A percentile compares a stretch with the other conserved stretches of the same genome.
These are phyloP conservation scores for Huntiella omanensis DNA, from an alignment of 2,329 filamentous ascomycete genomes.

Conservation along the genomic window DNA sequence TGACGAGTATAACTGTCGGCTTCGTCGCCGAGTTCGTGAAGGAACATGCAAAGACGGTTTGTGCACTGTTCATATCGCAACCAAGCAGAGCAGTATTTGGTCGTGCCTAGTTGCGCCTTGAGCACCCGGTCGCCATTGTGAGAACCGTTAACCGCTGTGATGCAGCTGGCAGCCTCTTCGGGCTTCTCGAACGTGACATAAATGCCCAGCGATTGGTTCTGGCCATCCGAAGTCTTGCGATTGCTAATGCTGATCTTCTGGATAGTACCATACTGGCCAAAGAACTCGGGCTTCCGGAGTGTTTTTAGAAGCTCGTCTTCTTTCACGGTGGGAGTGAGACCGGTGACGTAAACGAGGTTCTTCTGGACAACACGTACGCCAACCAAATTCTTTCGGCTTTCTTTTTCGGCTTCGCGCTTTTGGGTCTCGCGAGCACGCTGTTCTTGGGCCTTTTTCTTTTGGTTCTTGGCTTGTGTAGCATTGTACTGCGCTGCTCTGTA, in stretches of 20 bases:
- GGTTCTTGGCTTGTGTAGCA: conserved; percentile 68
- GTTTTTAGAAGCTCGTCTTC: conserved; percentile 88
- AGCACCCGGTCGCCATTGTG: conserved; percentile 75
- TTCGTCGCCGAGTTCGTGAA: conserved; percentile 96
- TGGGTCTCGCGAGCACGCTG: conserved; percentile 85
- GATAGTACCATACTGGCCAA: conserved; percentile 95
- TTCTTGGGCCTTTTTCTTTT: conserved; percentile 72
- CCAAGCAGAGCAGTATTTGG: conserved; percentile 97
- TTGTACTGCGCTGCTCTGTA: conserved; percentile 53
- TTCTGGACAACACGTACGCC: conserved; percentile 94
- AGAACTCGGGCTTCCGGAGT: conserved; percentile 77
- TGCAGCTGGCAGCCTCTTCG: conserved; percentile 76
- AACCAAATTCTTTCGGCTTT: conserved; percentile 87
- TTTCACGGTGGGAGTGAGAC: conserved; percentile 73
- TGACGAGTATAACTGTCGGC: conserved; percentile 92
- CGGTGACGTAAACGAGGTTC: conserved; percentile 95
- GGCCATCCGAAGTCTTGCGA: conserved; percentile 54
- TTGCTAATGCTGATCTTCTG: conserved; percentile 98
- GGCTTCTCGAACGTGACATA: conserved; percentile 97
- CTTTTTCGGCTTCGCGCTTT: conserved; percentile 87
- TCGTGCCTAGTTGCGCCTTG: conserved; percentile 67
- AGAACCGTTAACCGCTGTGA: conserved; percentile 79
- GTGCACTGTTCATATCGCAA: conserved; percentile 85
- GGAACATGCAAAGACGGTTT: conserved; percentile 92
- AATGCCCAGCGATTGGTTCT: conserved; percentile 80